Evolutionary conservation across 805 yeast species (phyloP).

Genomic region (Spathaspora girioi): DNA sequence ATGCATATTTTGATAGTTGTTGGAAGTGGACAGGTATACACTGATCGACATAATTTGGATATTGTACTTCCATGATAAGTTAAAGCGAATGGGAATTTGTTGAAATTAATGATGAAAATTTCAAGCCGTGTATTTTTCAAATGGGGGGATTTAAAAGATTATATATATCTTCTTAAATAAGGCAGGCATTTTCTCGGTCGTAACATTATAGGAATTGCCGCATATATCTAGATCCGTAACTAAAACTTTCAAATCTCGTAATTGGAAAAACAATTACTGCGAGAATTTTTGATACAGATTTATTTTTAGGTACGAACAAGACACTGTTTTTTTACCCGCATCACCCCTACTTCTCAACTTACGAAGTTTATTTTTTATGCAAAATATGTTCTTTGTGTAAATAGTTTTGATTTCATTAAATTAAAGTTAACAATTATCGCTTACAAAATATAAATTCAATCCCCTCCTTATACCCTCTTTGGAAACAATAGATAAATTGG

Average conservation of each 20-base stretch:
- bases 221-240: not conserved
- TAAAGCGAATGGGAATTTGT: not conserved
- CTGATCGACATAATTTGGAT: not conserved
- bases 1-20: not conserved
- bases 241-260: not conserved
- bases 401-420: not conserved
- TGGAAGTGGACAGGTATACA: conserved; percentile 1
- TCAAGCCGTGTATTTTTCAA: not conserved
- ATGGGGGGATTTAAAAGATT: not conserved
- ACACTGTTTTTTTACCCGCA: not conserved
- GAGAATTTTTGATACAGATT: not conserved
- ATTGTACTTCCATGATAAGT: not conserved
- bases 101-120: not conserved
- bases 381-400: not conserved
- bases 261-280: not conserved
- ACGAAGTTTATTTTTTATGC: not conserved
- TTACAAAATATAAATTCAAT: not conserved
- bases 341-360: not conserved
- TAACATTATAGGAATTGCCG: no score
- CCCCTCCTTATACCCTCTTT: not conserved
- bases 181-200: not conserved
- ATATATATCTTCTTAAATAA: not conserved
- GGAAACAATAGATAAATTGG: not conserved
- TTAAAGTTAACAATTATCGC: not conserved
- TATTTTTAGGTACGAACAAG: not conserved